Evolutionary conservation across 176 grass and related monocot species (phyloP).

Genomic region (Oryza longistaminata): DNA sequence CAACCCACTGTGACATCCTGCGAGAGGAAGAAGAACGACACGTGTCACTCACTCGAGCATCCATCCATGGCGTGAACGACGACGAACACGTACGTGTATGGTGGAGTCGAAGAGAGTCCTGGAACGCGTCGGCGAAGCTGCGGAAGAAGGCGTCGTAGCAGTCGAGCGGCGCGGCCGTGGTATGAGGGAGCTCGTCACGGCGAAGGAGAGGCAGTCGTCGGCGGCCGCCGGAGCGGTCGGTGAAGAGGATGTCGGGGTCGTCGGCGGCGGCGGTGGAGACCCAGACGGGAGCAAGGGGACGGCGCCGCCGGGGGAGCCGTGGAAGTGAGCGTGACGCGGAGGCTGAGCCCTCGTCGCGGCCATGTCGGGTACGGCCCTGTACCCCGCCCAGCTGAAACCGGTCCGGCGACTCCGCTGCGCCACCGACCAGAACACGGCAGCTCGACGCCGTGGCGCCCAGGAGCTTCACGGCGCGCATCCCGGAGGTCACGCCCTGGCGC

Average conservation of each 20-base stretch:
- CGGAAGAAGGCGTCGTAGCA: constrained; percentile 69
- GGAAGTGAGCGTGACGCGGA: too few species aligned
- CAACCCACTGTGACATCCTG: constrained; percentile 84
- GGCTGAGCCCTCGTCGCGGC: too few species aligned
- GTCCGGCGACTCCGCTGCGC: constrained; percentile 52
- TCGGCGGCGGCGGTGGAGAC: too few species aligned
- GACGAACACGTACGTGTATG: constrained; percentile 65
- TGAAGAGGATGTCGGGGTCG: too few species aligned
- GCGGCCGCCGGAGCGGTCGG: too few species aligned
- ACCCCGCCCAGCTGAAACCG: constrained; percentile 56
- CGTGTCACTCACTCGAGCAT: not conserved
- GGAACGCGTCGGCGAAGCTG: constrained; percentile 62
- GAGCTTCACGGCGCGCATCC: constrained; percentile 70
- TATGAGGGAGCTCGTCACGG: too few species aligned
- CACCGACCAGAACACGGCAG: constrained; percentile 84
- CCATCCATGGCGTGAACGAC: not conserved
- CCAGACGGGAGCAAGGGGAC: too few species aligned
- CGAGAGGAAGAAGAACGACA: not conserved
- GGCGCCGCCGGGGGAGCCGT: too few species aligned
- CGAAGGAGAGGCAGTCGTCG: too few species aligned
- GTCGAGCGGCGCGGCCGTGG: constrained; percentile 72
- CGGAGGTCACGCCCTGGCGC: constrained; percentile 54
- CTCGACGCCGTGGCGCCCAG: constrained; percentile 82
- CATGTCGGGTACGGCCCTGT: constrained; percentile 59
- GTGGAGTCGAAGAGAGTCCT: constrained; percentile 65